Percentiles rank a stretch among this genome's conserved stretches.
Conservation (phyloP, 2,329 filamentous ascomycete species). For the Pestalotiopsis sp. region DNA sequence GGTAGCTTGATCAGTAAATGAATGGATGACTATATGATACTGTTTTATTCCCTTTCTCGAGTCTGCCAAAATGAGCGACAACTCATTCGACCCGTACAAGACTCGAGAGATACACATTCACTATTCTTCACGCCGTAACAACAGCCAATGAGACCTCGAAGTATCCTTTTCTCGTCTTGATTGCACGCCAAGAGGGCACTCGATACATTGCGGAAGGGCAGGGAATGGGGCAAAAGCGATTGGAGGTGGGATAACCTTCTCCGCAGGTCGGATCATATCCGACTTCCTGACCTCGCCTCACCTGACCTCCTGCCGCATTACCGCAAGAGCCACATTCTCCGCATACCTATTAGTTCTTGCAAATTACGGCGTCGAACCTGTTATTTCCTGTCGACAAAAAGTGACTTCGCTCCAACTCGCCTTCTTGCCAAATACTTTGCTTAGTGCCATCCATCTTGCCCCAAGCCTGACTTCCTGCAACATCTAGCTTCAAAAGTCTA, state of each 20-base stretch:
- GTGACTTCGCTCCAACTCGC: no score
- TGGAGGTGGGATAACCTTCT: conserved; percentile 3
- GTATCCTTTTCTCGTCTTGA: not conserved
- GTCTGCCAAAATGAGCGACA: not conserved
- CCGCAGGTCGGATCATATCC: not conserved
- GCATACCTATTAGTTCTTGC: not conserved
- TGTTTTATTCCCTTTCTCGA: not conserved
- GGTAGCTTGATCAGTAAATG: not conserved
- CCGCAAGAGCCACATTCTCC: not conserved
- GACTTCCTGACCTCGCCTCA: not conserved
- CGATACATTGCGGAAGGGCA: not conserved
- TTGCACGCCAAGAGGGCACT: not conserved
- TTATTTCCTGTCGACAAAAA: not conserved
- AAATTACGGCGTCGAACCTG: not conserved
- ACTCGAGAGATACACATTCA: not conserved
- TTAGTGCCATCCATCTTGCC: no score
- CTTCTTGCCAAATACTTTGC: no score
- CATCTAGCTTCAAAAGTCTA: no score
- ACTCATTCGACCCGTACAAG: not conserved
- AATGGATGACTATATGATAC: not conserved
- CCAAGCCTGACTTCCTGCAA: no score
- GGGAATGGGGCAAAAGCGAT: not conserved
- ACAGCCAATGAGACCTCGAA: not conserved
- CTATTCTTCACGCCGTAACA: not conserved
- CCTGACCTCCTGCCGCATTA: not conserved